Base-by-base conservation (phyloP, 2,329 filamentous ascomycete species). In the Xylaria sp. region DNA sequence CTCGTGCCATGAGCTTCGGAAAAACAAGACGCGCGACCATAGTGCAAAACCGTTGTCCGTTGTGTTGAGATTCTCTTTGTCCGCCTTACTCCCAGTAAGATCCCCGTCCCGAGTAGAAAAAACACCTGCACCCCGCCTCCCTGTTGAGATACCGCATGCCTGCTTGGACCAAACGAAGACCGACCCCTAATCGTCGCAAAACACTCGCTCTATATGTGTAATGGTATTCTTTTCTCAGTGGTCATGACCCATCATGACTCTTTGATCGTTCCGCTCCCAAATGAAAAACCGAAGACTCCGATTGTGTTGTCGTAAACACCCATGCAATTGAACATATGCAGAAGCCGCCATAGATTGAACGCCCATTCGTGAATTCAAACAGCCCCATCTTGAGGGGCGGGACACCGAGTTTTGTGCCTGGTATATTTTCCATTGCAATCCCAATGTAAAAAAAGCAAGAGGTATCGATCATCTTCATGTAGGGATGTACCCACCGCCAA, bases 161-260 rank as follows among this genome's bases (percentile, higher is more conserved):
- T 74, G 75, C 75, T 76, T 72, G 72, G 72, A 77, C 76, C 78
- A 79, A 79, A 82, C 77, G 77, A 73, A 78, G 75, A 76, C 75
- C 75, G 73, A 76, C 73, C 76, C 72, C 75, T 71, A 75, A 73
- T 75, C 74, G 77, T 75, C 73, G 77, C 77, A 77, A 78, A 76
- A 79, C 76, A 80, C 78, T 81, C 78, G 78, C 77, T 84, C 84
- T 86, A 86, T 85, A 84, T 83, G 79, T 81, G 78, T 67, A 74
- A 73, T 78, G 76, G 77, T 79, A 77, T 77, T 79, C 67, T 71
- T 79, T 81, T 81, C 79, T 81, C 79, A 77, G 79, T 79, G 31
- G 80, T 83, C 81, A 83, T 85, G 79, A 84, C 77, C 82, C 83
- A 79, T 84, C 78, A 82, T 80, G 78, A 81, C 78, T 79, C 78